Conservation (phyloP, 148 eudicot species). For the Vaccinium darrowii region DNA sequence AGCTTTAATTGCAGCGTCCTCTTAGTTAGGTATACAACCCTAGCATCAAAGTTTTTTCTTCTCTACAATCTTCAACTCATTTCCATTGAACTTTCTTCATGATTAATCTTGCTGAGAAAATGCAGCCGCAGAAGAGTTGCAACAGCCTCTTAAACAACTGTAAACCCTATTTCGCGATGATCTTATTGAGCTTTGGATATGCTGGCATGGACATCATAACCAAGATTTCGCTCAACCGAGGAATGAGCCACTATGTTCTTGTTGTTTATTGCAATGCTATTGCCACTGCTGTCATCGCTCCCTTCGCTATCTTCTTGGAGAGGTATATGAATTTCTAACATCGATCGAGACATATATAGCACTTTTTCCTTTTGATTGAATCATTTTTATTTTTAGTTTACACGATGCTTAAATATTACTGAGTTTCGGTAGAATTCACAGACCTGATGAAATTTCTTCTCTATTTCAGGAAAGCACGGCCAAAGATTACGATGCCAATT, state of each 20-base stretch:
- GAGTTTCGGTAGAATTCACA: background rate
- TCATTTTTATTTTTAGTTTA: background rate
- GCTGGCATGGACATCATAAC: conserved; percentile 85
- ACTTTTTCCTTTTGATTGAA: background rate
- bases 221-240: conserved; percentile 77
- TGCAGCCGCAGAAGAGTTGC: background rate
- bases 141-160: background rate
- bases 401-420: background rate
- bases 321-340: conserved; percentile 36
- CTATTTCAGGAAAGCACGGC: conserved; percentile 56
- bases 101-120: background rate
- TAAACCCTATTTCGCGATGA: conserved; percentile 39
- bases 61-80: background rate
- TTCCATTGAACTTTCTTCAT: background rate
- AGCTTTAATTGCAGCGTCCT: background rate
- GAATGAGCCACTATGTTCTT: conserved; percentile 85
- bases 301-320: conserved; percentile 77
- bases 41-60: background rate
- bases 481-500: conserved; percentile 66
- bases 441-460: background rate
- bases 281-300: conserved; percentile 75
- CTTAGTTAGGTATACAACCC: background rate
- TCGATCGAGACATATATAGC: background rate
- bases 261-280: conserved; percentile 85
- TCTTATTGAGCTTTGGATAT: conserved; percentile 63